A percentile compares a stretch with the other conserved stretches of the same genome.
phyloP scores from a whole-genome alignment of 495 filamentous ascomycete species.

The Immersiella caudata region DNA sequence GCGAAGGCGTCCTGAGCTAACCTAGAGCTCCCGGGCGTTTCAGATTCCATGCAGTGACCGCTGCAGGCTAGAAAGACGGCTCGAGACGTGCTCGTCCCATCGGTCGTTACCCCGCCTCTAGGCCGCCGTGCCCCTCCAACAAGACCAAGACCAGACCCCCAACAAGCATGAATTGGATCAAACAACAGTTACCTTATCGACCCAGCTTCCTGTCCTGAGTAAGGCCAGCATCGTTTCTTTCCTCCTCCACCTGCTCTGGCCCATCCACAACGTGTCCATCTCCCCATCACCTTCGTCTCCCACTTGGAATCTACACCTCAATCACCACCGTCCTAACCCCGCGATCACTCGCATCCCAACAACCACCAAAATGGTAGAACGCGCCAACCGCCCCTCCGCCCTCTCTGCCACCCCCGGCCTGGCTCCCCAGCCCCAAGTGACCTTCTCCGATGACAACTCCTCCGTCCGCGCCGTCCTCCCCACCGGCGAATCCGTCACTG shows the following conservation, averaged over 20 bases:
- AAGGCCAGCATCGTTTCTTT: background rate
- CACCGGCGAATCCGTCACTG: constrained; percentile 79
- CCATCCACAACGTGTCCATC: background rate
- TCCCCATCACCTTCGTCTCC: background rate
- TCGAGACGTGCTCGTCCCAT: constrained; percentile 3
- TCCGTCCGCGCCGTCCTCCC: constrained; percentile 73
- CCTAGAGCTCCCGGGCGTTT: background rate
- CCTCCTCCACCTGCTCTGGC: background rate
- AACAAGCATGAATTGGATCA: constrained; percentile 23
- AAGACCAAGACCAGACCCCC: background rate
- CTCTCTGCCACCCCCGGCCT: constrained; percentile 69
- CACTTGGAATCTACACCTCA: background rate
- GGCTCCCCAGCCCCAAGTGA: constrained; percentile 68
- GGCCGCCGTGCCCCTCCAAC: background rate
- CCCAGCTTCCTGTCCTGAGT: background rate
- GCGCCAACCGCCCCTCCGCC: constrained; percentile 77
- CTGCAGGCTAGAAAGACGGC: background rate
- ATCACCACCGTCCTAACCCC: background rate
- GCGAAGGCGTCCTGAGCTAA: background rate
- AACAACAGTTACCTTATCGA: constrained; percentile 14
- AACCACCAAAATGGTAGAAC: constrained; percentile 66
- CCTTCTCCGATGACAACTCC: constrained; percentile 65
- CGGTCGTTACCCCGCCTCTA: constrained; percentile 18
- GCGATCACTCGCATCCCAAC: constrained; percentile 8
- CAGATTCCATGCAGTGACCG: constrained; percentile 11